These are phyloP conservation scores for Pleurotus salmoneostramineus DNA, from an alignment of 768 basidiomycete species.

Conservation along the genomic window DNA sequence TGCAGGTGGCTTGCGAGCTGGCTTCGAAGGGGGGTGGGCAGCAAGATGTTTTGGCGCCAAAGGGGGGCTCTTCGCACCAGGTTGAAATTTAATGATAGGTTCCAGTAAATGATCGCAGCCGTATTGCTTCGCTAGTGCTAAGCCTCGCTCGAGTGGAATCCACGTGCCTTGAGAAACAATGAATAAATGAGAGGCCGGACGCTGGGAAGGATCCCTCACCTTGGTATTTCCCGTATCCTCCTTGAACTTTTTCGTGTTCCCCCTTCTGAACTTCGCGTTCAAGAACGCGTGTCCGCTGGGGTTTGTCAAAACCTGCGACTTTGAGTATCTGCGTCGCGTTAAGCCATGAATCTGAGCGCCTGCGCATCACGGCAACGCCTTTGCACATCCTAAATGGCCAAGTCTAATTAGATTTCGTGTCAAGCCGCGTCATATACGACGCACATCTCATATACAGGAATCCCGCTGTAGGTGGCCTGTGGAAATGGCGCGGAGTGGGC, in stretches of 20 bases:
- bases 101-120: constrained; percentile 83
- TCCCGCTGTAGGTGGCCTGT: constrained; percentile 90
- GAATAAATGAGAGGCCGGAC: constrained; percentile 11
- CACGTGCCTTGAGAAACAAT: constrained; percentile 72
- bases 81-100: constrained; percentile 93
- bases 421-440: constrained; percentile 34
- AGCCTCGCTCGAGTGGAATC: constrained; percentile 93
- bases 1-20: constrained; percentile 40
- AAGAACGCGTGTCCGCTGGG: constrained; percentile 93
- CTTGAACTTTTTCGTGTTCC: constrained; percentile 98
- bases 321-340: constrained; percentile 99
- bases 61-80: constrained; percentile 87
- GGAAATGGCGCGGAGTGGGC: constrained; percentile 12
- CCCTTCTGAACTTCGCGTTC: constrained; percentile 99
- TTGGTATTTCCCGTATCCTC: constrained; percentile 99
- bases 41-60: constrained; percentile 95
- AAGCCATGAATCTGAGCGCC: constrained; percentile 94
- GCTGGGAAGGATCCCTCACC: constrained; percentile 45
- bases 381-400: constrained; percentile 81
- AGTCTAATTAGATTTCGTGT: constrained; percentile 28
- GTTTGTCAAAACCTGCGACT: constrained; percentile 99
- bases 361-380: constrained; percentile 95
- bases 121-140: constrained; percentile 86
- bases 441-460: constrained; percentile 90
- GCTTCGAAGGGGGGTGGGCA: constrained; percentile 54